Conservation (phyloP, 768 basidiomycete genomes). For the Phylloporus sp. region DNA sequence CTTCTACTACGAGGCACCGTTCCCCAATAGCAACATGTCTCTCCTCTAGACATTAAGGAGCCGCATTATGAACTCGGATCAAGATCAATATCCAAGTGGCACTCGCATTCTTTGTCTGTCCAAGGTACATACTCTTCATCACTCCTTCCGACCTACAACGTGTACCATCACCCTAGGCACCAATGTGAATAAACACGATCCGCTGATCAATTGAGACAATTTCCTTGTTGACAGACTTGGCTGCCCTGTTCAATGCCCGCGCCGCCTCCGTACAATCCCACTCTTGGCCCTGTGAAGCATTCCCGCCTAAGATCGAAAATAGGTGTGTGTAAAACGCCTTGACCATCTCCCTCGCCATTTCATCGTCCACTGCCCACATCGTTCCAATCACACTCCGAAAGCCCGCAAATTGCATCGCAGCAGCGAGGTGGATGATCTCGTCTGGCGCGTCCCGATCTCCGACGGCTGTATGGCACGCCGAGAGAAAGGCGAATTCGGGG, state of each 20-base stretch:
- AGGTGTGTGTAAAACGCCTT: conserved; percentile 20
- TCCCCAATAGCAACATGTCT: too few species aligned
- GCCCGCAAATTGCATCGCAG: conserved; percentile 34
- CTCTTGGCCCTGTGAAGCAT: not conserved
- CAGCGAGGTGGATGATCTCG: conserved; percentile 34
- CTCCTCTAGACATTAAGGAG: too few species aligned
- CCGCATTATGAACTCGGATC: too few species aligned
- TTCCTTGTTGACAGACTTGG: conserved; percentile 18
- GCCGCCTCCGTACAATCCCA: conserved; percentile 18
- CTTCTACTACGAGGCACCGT: too few species aligned
- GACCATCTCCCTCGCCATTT: conserved; percentile 18
- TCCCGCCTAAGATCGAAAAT: not conserved
- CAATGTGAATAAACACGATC: conserved; percentile 27
- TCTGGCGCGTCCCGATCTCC: conserved; percentile 24
- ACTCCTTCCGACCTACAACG: too few species aligned
- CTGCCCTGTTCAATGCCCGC: conserved; percentile 16
- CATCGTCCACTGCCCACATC: conserved; percentile 31
- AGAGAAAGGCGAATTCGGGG: conserved; percentile 31
- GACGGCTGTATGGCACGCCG: conserved; percentile 33
- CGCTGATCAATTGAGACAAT: conserved; percentile 24
- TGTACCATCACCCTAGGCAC: not conserved
- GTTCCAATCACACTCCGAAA: conserved; percentile 36
- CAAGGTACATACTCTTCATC: too few species aligned
- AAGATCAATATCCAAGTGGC: too few species aligned
- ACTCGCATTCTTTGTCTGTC: too few species aligned